A percentile compares a stretch with the other conserved stretches of the same genome.
Evolutionary conservation across 1,139 yeast species (phyloP).

Genomic region (Blastobotrys malaysiensis): DNA sequence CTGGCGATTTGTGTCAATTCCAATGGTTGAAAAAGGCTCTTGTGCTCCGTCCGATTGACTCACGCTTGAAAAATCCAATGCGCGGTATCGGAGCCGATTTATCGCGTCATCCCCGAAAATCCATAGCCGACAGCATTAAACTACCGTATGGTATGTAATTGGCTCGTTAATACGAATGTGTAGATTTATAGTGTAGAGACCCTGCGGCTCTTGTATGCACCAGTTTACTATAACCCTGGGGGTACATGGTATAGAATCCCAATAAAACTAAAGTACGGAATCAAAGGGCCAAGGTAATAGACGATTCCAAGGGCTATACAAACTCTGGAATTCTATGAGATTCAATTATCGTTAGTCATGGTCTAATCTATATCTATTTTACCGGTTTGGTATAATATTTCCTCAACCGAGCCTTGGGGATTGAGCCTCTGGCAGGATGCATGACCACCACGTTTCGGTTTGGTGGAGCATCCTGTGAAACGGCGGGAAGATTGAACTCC

Average conservation of each 20-base stretch:
- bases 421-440: conserved; percentile 13
- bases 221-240: no score
- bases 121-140: not conserved
- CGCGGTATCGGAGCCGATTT: not conserved
- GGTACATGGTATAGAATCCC: no score
- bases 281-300: no score
- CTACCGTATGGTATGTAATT: no score
- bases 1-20: not conserved
- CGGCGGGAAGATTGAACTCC: conserved; percentile 54
- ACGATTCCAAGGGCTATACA: no score
- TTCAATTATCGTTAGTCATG: not conserved
- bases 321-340: no score
- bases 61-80: not conserved
- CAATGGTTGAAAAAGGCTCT: not conserved
- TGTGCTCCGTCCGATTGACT: not conserved
- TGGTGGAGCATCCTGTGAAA: conserved; percentile 81
- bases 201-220: no score
- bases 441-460: conserved; percentile 59
- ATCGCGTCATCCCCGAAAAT: not conserved
- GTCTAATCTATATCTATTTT: not conserved
- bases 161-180: no score
- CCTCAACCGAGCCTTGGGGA: conserved; percentile 21
- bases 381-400: conserved; percentile 11
- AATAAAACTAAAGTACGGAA: no score
- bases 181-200: no score